Conservation (phyloP, 2,329 filamentous ascomycete genomes). For the Fusarium pseudoanthophilum region DNA sequence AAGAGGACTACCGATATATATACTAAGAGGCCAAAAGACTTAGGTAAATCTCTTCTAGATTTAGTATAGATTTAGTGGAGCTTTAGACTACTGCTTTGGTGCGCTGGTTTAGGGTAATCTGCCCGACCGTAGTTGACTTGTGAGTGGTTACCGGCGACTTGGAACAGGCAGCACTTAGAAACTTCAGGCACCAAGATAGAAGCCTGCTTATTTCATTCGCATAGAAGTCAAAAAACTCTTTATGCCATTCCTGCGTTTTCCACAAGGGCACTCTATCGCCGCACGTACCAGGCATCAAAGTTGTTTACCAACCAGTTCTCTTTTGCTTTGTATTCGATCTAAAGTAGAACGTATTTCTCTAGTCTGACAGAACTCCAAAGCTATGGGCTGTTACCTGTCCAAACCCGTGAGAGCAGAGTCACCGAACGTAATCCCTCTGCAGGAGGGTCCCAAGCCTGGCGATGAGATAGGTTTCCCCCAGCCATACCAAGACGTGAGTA, state of each 20-base stretch:
- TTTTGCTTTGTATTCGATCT: no score
- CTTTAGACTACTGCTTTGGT: neutral
- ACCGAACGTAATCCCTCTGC: neutral
- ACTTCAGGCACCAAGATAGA: no score
- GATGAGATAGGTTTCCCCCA: neutral
- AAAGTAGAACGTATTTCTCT: no score
- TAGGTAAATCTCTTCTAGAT: neutral
- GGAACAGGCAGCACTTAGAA: neutral
- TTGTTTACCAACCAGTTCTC: no score
- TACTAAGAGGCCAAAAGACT: neutral
- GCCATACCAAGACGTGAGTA: neutral
- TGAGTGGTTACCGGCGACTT: neutral
- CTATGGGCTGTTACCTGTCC: neutral
- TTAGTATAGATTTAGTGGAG: neutral
- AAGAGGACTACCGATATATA: no score
- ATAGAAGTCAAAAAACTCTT: no score
- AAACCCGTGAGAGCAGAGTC: neutral
- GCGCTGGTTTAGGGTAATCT: neutral
- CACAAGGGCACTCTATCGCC: no score
- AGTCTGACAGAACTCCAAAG: accelerated
- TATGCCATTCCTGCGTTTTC: no score
- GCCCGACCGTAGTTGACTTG: accelerated
- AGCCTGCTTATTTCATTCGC: no score
- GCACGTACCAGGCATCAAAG: no score
- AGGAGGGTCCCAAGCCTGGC: neutral